phyloP scores from a whole-genome alignment of 2,329 filamentous ascomycete genomes.

The Botrytis medusae region DNA sequence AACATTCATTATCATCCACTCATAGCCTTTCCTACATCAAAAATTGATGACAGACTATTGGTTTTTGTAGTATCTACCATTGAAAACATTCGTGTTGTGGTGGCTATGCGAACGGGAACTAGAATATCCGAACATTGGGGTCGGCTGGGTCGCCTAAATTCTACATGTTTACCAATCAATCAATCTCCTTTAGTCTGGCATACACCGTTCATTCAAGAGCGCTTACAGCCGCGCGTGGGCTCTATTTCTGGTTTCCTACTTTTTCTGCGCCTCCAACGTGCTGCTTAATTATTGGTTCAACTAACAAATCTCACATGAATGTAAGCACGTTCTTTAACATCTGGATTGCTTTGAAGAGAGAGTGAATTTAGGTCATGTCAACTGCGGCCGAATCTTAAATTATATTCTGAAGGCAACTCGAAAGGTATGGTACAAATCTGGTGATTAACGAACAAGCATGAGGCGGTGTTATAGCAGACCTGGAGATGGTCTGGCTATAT shows the following conservation, averaged over 20 bases:
- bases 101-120: constrained; percentile 4
- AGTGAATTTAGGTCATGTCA: not conserved
- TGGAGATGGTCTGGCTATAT: constrained; percentile 8
- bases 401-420: not conserved
- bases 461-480: not conserved
- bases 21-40: not conserved
- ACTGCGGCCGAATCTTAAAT: not conserved
- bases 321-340: not conserved
- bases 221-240: constrained; percentile 14
- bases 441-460: not conserved
- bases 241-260: constrained; percentile 6
- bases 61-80: not conserved
- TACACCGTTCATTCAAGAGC: not conserved
- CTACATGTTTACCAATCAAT: not conserved
- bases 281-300: not conserved
- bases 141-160: not conserved
- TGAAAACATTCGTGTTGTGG: not conserved
- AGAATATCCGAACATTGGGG: not conserved
- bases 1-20: not conserved
- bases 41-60: not conserved
- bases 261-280: not conserved
- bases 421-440: not conserved
- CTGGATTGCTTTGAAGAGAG: not conserved
- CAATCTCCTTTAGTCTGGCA: not conserved
- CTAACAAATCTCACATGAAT: not conserved